These are phyloP conservation scores for Tolypocladium amazonense DNA, from an alignment of 2,329 filamentous ascomycete genomes.

Conservation along the genomic window DNA sequence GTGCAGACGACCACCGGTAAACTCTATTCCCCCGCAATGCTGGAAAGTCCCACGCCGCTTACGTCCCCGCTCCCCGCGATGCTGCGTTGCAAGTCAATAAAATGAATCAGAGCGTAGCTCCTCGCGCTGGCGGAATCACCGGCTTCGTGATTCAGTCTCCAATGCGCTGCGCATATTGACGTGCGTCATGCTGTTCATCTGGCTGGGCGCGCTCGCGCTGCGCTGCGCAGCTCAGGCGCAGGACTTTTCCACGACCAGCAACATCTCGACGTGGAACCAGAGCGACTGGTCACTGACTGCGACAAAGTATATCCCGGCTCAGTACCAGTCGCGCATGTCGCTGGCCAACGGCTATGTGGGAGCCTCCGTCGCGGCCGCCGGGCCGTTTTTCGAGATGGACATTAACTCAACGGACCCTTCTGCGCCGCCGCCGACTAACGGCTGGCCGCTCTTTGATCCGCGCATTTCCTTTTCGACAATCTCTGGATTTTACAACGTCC, in stretches of 20 bases:
- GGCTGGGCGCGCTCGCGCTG: not conserved
- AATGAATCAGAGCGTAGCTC: not conserved
- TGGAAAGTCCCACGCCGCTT: not conserved
- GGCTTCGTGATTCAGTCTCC: not conserved
- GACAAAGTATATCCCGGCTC: slow-evolving; percentile 4
- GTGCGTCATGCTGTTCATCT: not conserved
- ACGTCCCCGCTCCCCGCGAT: not conserved
- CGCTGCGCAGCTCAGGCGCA: not conserved
- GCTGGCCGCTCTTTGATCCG: slow-evolving; percentile 56
- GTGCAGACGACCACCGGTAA: not conserved
- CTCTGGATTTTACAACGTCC: slow-evolving; percentile 54
- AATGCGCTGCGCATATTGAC: not conserved
- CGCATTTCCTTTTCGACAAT: slow-evolving; percentile 58
- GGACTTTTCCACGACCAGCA: not conserved
- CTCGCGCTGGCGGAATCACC: not conserved
- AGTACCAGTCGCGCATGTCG: slow-evolving; percentile 16
- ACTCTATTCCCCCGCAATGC: not conserved
- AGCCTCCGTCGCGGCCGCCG: slow-evolving; percentile 14
- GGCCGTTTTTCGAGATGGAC: slow-evolving; percentile 17
- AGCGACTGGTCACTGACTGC: not conserved
- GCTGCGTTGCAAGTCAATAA: not conserved
- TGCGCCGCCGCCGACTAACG: slow-evolving; percentile 32
- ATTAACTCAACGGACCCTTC: slow-evolving; percentile 3
- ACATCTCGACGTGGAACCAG: slow-evolving; percentile 1
- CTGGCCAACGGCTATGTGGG: slow-evolving; percentile 18